These are phyloP conservation scores for Calycina herbarum DNA, from an alignment of 2,329 filamentous ascomycete species.

Conservation along the genomic window DNA sequence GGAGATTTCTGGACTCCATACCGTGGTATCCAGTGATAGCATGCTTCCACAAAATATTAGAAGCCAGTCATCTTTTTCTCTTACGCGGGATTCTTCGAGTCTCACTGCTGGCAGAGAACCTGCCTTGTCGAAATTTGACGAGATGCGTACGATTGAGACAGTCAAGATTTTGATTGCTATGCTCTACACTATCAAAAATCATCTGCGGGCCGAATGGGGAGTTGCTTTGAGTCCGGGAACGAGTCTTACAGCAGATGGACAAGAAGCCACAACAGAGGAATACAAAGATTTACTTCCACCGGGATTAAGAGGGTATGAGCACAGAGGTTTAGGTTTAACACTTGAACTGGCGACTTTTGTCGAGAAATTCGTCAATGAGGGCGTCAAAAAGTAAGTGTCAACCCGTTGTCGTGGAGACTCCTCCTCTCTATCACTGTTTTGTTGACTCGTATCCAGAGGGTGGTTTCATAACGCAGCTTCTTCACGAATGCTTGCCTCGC, in stretches of 20 bases:
- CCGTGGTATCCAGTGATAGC: constrained; percentile 27
- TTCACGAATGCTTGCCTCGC: constrained; percentile 55
- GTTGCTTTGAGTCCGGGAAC: constrained; percentile 40
- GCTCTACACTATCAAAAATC: constrained; percentile 64
- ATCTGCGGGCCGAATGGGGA: constrained; percentile 63
- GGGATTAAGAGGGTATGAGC: constrained; percentile 54
- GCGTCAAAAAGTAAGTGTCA: constrained; percentile 43
- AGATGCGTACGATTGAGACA: constrained; percentile 54
- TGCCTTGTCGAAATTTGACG: constrained; percentile 26
- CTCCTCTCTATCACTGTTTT: not conserved
- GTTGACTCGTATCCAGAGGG: constrained; percentile 37
- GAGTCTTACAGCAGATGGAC: constrained; percentile 35
- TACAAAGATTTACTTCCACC: constrained; percentile 52
- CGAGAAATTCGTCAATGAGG: constrained; percentile 59
- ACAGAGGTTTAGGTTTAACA: constrained; percentile 58
- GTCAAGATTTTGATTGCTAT: constrained; percentile 60
- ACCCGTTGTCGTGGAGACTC: not conserved
- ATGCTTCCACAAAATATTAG: constrained; percentile 23
- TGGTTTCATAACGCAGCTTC: constrained; percentile 63
- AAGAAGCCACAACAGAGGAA: constrained; percentile 43
- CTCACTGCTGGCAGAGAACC: constrained; percentile 1
- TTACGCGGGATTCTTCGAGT: constrained; percentile 11
- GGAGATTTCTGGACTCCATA: constrained; percentile 27
- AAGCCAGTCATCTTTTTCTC: not conserved
- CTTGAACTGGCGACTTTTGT: constrained; percentile 61